Evolutionary conservation across 2,329 filamentous ascomycete species (phyloP).

Genomic region (Trichophyton schoenleinii): DNA sequence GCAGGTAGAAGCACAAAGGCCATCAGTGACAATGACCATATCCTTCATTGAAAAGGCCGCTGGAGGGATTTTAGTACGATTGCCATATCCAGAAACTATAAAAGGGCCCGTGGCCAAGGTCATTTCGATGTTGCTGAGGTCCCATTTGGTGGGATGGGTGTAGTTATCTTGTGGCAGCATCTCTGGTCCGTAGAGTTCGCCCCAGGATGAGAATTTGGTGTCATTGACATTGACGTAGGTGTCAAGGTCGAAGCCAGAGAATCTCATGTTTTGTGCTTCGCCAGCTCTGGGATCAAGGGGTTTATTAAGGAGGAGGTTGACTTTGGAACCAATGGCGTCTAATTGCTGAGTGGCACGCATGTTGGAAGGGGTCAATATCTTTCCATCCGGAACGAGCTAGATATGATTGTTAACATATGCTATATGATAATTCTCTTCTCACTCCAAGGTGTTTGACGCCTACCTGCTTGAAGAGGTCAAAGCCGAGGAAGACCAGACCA

Average conservation of each 20-base stretch:
- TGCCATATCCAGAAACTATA: slow-evolving; percentile 24
- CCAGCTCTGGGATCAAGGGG: slow-evolving; percentile 4
- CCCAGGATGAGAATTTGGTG: slow-evolving; percentile 30
- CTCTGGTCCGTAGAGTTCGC: slow-evolving; percentile 15
- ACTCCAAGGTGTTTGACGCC: not conserved
- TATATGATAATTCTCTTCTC: too few species aligned
- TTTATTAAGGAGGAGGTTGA: slow-evolving; percentile 13
- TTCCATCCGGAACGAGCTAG: slow-evolving; percentile 37
- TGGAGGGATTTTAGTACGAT: slow-evolving; percentile 16
- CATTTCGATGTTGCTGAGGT: slow-evolving; percentile 18
- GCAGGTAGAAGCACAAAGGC: slow-evolving; percentile 49
- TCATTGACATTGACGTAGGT: slow-evolving; percentile 18
- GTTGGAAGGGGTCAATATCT: slow-evolving; percentile 35
- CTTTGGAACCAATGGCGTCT: slow-evolving; percentile 24
- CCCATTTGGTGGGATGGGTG: slow-evolving; percentile 20
- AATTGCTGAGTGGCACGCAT: slow-evolving; percentile 34
- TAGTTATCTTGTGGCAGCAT: slow-evolving; percentile 25
- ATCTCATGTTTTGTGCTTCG: slow-evolving; percentile 7
- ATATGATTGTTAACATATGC: not conserved
- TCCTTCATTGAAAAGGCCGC: slow-evolving; percentile 22
- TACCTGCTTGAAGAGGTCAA: slow-evolving; percentile 40
- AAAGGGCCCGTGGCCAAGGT: slow-evolving; percentile 16
- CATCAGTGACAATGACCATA: slow-evolving; percentile 39
- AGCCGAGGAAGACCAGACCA: slow-evolving; percentile 38
- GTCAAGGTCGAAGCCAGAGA: slow-evolving; percentile 10